Evolutionary conservation across 768 basidiomycete genomes (phyloP), one percentile per base, ranked within the genome.

Genomic region (Daedaleopsis sinensis): DNA sequence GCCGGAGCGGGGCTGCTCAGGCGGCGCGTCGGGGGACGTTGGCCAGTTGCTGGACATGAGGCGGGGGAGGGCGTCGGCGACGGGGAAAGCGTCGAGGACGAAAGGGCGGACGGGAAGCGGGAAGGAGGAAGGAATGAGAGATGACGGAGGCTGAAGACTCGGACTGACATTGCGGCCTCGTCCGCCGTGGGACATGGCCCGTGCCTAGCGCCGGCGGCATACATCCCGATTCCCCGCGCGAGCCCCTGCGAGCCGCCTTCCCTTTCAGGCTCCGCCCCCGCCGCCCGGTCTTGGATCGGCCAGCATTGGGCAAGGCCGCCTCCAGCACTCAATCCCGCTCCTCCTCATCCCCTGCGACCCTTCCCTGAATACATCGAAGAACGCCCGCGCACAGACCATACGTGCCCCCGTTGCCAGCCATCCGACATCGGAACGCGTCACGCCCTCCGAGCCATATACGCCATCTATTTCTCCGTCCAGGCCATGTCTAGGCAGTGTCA

Each of bases 211-310:
- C 15, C 65, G 62, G n/a, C 61, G 32, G 47, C 66, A 61, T 27
- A 68, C 50, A 39, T 62, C 67, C 50, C n/a, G 3, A 32, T 32
- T 32, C 27, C n/a, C 27, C 27, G 27, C 27, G 27, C 27, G 27
- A 32, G 27, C 27, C 27, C 4, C 70, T 46, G 47, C 47, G 23
- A 13, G 21, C 6, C 67, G 61, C 27, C 59, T 44, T 7, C 63
- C 65, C 18, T 71, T 68, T 37, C 72, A 66, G 39, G 72, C 64
- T 19, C 73, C 69, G 44, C 69, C 61, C n/a, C 65, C 64, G 21
- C 68, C 70, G 27, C 68, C 59, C n/a, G 59, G 55, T 23, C 47
- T 47, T 8, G 10, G 47, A 16, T 23, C 7, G 4, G 13, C 23
- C 6, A 7, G 18, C 18, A 19, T 18, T 18, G 16, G 21, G 44